Conservation (phyloP, 202 grass and related monocot genomes). For the Setaria italica region DNA sequence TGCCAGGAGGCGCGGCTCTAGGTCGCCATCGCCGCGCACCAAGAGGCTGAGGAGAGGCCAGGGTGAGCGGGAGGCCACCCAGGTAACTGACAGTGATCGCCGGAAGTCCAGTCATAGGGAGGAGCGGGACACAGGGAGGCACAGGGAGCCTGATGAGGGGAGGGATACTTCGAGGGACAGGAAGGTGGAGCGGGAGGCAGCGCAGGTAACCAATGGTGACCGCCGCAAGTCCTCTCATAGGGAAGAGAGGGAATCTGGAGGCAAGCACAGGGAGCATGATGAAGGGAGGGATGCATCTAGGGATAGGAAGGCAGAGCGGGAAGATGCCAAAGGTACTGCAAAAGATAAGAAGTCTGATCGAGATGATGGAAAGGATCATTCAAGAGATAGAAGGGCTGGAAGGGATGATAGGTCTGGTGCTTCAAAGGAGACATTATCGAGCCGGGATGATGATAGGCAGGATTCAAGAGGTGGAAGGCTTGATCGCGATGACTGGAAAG, state of each 20-base stretch:
- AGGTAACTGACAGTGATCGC: slow-evolving; percentile 34
- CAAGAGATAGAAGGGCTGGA: slow-evolving; percentile 44
- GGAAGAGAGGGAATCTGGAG: slow-evolving; percentile 45
- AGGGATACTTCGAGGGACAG: slow-evolving; percentile 21
- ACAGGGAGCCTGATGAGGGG: slow-evolving; percentile 27
- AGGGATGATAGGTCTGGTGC: slow-evolving; percentile 51
- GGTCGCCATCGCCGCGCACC: slow-evolving; percentile 44
- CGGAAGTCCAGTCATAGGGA: slow-evolving; percentile 37
- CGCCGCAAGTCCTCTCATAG: slow-evolving; percentile 18
- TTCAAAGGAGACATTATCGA: slow-evolving; percentile 47
- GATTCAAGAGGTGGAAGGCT: slow-evolving; percentile 54
- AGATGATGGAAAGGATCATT: slow-evolving; percentile 46
- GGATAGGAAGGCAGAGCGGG: slow-evolving; percentile 42
- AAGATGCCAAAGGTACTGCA: slow-evolving; percentile 30
- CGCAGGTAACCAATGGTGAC: slow-evolving; percentile 19
- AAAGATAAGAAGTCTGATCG: slow-evolving; percentile 34
- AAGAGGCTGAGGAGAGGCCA: slow-evolving; percentile 58
- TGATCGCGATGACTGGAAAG: slow-evolving; percentile 39
- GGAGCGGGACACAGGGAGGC: slow-evolving; percentile 46
- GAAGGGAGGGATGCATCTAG: slow-evolving; percentile 40
- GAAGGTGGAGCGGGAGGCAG: slow-evolving; percentile 41
- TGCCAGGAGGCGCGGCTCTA: slow-evolving; percentile 8
- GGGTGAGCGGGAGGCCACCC: slow-evolving; percentile 36
- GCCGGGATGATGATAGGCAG: slow-evolving; percentile 34
- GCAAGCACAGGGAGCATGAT: slow-evolving; percentile 36